phyloP scores from a whole-genome alignment of 1,139 yeast species.

The Meyerozyma athensensis region DNA sequence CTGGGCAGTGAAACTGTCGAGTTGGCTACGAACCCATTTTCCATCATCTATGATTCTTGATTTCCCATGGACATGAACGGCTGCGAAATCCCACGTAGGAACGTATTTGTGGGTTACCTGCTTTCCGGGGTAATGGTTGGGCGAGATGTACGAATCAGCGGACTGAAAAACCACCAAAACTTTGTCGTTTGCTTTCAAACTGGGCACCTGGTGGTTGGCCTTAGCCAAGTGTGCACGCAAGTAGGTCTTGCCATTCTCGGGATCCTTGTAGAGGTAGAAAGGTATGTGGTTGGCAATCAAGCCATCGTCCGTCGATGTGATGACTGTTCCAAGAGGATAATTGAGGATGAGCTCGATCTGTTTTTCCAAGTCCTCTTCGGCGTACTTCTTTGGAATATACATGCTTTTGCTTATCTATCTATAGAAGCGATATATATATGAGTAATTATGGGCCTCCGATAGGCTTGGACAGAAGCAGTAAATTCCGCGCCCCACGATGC shows the following conservation, averaged over 20 bases:
- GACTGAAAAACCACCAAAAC: conserved; percentile 55
- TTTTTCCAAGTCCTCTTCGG: conserved; percentile 32
- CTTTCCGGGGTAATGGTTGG: conserved; percentile 58
- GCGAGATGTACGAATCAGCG: conserved; percentile 52
- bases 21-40: conserved; percentile 44
- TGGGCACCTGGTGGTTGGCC: conserved; percentile 48
- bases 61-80: conserved; percentile 56
- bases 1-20: conserved; percentile 42
- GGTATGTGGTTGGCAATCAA: conserved; percentile 59
- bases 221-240: conserved; percentile 57
- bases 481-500: no score
- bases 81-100: conserved; percentile 70
- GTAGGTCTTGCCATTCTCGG: conserved; percentile 33
- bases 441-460: no score
- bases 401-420: not conserved
- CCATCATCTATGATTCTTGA: conserved; percentile 44
- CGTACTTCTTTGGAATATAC: conserved; percentile 11
- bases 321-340: conserved; percentile 51
- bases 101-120: conserved; percentile 57
- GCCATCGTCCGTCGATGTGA: conserved; percentile 36
- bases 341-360: conserved; percentile 39
- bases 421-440: not conserved
- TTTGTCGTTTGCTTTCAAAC: conserved; percentile 34
- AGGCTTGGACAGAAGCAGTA: no score
- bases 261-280: conserved; percentile 37